Percentiles rank a stretch among this genome's conserved stretches.
Conservation (phyloP, 2,329 filamentous ascomycete genomes). For the Ceratocystis lukuohia region DNA sequence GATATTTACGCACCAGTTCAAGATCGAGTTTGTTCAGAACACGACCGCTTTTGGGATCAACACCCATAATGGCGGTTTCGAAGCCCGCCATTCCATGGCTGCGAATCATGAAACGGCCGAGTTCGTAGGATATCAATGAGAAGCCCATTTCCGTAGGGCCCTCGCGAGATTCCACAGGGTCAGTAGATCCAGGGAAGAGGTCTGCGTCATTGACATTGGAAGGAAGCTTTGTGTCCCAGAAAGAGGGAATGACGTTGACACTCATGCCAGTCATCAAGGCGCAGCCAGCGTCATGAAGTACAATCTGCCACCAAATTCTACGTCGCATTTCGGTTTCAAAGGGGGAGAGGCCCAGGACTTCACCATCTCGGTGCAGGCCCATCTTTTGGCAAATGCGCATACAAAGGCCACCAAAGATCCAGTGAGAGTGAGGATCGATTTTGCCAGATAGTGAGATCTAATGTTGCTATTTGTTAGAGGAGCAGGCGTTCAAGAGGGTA, state of each 20-base stretch:
- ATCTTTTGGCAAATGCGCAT: slow-evolving; percentile 54
- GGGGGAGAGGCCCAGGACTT: slow-evolving; percentile 40
- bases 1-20: slow-evolving; percentile 31
- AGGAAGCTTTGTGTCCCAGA: slow-evolving; percentile 44
- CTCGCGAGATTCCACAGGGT: slow-evolving; percentile 38
- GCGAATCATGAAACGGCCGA: slow-evolving; percentile 36
- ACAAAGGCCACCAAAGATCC: slow-evolving; percentile 47
- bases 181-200: slow-evolving; percentile 39
- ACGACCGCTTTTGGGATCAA: slow-evolving; percentile 27
- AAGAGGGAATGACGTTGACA: slow-evolving; percentile 37
- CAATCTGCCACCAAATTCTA: slow-evolving; percentile 53
- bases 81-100: slow-evolving; percentile 33
- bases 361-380: slow-evolving; percentile 51
- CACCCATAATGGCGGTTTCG: slow-evolving; percentile 37
- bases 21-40: slow-evolving; percentile 21
- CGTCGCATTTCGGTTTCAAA: slow-evolving; percentile 57
- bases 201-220: slow-evolving; percentile 47
- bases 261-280: slow-evolving; percentile 45
- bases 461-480: slow-evolving; percentile 18
- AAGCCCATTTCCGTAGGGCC: slow-evolving; percentile 51
- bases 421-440: slow-evolving; percentile 45
- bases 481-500: background rate
- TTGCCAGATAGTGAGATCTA: slow-evolving; percentile 44
- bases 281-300: slow-evolving; percentile 44
- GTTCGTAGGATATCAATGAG: slow-evolving; percentile 36